Conservation (phyloP, 1,139 yeast genomes). For the Magnusiomyces suaveolens region DNA sequence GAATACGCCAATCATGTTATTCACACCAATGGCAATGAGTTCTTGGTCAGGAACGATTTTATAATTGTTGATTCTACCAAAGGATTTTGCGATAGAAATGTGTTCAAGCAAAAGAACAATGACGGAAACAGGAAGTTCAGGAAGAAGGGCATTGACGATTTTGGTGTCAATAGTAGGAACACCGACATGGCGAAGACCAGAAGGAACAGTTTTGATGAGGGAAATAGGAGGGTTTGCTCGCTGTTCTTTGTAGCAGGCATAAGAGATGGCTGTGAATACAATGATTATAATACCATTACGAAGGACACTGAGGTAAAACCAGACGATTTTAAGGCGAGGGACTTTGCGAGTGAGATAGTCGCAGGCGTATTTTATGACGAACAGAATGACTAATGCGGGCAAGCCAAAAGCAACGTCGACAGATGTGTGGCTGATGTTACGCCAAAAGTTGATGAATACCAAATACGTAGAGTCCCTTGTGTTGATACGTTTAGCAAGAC, state of each 20-base stretch:
- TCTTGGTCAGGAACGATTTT: constrained; percentile 90
- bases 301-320: constrained; percentile 65
- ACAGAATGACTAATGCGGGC: constrained; percentile 58
- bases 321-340: constrained; percentile 47
- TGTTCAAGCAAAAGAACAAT: constrained; percentile 81
- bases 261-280: constrained; percentile 65
- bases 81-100: constrained; percentile 86
- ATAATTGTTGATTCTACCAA: constrained; percentile 86
- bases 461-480: constrained; percentile 62
- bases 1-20: constrained; percentile 82
- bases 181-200: constrained; percentile 72
- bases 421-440: constrained; percentile 56
- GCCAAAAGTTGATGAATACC: constrained; percentile 63
- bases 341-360: constrained; percentile 54
- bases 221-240: constrained; percentile 39
- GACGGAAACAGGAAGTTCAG: constrained; percentile 76
- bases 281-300: constrained; percentile 76
- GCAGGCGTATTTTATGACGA: constrained; percentile 35
- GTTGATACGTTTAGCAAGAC: constrained; percentile 52
- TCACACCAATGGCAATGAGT: constrained; percentile 85
- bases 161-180: constrained; percentile 59
- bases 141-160: constrained; percentile 50
- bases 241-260: constrained; percentile 44
- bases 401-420: constrained; percentile 87
- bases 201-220: constrained; percentile 68